Base-by-base conservation (phyloP, 1,139 yeast genomes). In the Protomyces macrosporus region DNA sequence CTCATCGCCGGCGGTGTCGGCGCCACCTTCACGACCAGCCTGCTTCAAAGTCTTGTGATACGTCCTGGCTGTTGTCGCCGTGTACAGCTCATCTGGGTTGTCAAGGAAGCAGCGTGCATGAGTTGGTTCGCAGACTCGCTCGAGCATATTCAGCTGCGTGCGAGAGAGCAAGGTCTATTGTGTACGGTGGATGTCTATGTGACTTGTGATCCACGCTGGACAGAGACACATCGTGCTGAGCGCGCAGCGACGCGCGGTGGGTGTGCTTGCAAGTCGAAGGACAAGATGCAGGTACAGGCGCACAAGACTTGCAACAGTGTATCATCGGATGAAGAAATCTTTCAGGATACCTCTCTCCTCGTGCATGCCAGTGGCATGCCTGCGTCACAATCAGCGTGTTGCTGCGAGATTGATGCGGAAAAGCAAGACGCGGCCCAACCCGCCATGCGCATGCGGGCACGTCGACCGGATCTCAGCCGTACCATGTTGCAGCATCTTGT, bases 1-100 rank as follows among this genome's bases (percentile, higher is more conserved):
- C 54, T 65, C n/a, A 23, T 69, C 2, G 66, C 65, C 10, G 69
- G 66, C 3, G 72, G 72, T 1, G 59, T 55, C 14, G 71, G 71
- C 4, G 68, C 67, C 6, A 58, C 69, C 5, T 65, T 57, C 45
- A 65, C 65, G 5, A 10, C 69, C 6, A 57, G 68, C 7, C 40
- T 67, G 16, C 50, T 63, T 5, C 53, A 57, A 9, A 67, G 56
- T 14, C 42, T 67, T 1, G 40, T 67, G n/a, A 14, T 12, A 6
- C 16, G 51, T 6, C 45, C 48, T 3, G 55, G 55, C 9, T 56
- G 60, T 14, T 51, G 50, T 36, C 39, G 63, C 4, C 14, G 39
- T 9, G 58, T 69, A 4, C 56, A 57, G 7, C n/a, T 69, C 23
- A 55, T 60, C 2, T 69, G 71, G 69, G 61, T 65, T 30, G 67